Base-by-base conservation (phyloP, 1,139 yeast genomes). In the Candida gigantensis region DNA sequence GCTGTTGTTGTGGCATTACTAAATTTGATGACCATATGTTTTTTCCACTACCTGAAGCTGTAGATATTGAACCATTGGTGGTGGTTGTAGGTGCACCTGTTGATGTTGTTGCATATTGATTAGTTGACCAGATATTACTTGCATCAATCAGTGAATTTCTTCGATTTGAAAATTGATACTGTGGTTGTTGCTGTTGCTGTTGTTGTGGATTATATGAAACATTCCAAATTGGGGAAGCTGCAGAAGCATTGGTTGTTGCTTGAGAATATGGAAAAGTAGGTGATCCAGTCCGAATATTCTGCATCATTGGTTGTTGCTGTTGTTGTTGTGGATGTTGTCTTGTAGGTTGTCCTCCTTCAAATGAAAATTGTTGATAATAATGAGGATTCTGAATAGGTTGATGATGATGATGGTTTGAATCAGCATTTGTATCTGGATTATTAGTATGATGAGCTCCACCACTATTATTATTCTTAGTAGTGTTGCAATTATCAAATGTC, bases 91-190 rank as follows among this genome's bases (percentile, higher is more conserved):
- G n/a, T n/a, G n/a, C 24, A 19, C 16, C 20, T 11, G 24, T 5
- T 30, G 32, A 6, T 27, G 8, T 18, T 20, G 25, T 4, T 10
- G 6, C 18, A 14, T 5, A 18, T 18, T 18, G 27, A 10, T n/a
- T 23, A 11, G 24, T 31, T 31, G 29, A 31, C 34, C 42, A 39
- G 10, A 39, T 39, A 26, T 30, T 32, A 20, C 36, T 30, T 8
- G 44, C 30, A 34, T 41, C 44, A 24, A 41, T 34, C 34, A 31
- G 34, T n/a, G 34, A 31, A 18, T 31, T 31, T 31, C 34, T 31
- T 31, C 34, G 16, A 25, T 31, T 31, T 8, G 29, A 13, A 14
- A 23, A 23, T 30, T 21, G 32, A 29, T 13, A 23, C 11, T 20
- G 32, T 12, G 6, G 34, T 27, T 28, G 19, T 30, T 30, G 34